Evolutionary conservation across 2,329 filamentous ascomycete genomes (phyloP).

Genomic region (Metarhizium rileyi): DNA sequence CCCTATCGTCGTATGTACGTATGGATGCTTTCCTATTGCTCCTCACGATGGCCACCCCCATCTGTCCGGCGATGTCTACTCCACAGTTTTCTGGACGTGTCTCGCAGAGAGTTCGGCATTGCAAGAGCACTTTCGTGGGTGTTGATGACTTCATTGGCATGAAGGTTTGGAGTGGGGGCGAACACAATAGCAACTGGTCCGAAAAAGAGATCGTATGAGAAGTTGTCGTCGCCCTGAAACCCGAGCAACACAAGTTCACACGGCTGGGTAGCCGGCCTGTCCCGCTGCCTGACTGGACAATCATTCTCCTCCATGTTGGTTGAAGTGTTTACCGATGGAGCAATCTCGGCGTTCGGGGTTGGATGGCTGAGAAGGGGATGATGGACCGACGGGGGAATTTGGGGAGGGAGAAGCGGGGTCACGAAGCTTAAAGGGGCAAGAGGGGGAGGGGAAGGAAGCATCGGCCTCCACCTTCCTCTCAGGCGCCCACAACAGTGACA

Average conservation of each 20-base stretch:
- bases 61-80: slow-evolving; percentile 2
- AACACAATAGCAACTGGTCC: too few relatives aligned
- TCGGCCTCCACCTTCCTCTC: too few relatives aligned
- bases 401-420: background rate
- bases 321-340: background rate
- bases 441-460: background rate
- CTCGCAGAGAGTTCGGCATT: slow-evolving; percentile 9
- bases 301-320: background rate
- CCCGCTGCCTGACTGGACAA: background rate
- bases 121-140: background rate
- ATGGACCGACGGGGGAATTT: background rate
- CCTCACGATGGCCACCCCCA: background rate
- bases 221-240: too few relatives aligned
- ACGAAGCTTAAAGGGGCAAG: background rate
- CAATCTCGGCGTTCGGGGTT: slow-evolving; percentile 13
- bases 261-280: background rate
- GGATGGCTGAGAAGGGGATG: background rate
- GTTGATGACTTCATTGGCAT: background rate
- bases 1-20: background rate
- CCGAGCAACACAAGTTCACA: background rate
- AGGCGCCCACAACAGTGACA: too few relatives aligned
- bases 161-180: background rate
- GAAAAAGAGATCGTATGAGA: too few relatives aligned
- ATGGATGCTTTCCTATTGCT: background rate
- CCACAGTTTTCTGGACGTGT: slow-evolving; percentile 1